Base-by-base conservation (phyloP, 352 stramenopile genomes). In the Globisporangium camurandrum region DNA sequence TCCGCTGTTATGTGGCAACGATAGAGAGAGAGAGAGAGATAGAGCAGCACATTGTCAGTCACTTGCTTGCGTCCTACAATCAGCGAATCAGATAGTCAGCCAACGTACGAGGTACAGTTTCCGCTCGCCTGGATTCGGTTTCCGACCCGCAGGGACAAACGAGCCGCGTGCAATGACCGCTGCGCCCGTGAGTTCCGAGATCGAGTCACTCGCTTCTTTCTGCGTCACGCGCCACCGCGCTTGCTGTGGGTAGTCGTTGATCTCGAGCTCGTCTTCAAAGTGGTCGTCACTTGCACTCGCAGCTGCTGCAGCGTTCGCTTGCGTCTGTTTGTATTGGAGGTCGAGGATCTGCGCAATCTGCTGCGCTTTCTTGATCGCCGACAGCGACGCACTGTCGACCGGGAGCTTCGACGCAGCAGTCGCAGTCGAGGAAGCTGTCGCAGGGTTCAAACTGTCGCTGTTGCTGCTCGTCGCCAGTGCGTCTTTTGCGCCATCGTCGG, bases 231-330 rank as follows among this genome's bases (percentile, higher is more conserved):
- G 88, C 69, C 77, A 95, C 12, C 88, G 75, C 46, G 88, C 91
- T 56, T 96, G 84, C 61, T 95, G 78, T 3, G 91, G 89, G 61
- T 97, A 97, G 51, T 97, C 91, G 61, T 97, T 97, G 64, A 97
- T 97, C 56, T 96, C 89, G 17, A 97, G 66, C 54, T 97, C 88
- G 56, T 96, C 83, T 10, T 74, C 66, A 49, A 93, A 96, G 51
- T 95, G 81, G 31, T 71, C 72, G 41, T 90, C 69, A 30, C 61
- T 61, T 22, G 48, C 54, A 17, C 38, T 62, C 20, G 17, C 56
- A 43, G 51, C 58, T 23, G 61, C 56, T 46, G 51, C 58, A 24
- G 59, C 61, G 30, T 56, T 57, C 14, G 70, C 67, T 49, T 78
- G 61, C 12, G 41, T 79, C 34, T 77, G 59, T 51, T 85, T 86